phyloP scores from a whole-genome alignment of 2,329 filamentous ascomycete species.

The Bipolaris cookei region DNA sequence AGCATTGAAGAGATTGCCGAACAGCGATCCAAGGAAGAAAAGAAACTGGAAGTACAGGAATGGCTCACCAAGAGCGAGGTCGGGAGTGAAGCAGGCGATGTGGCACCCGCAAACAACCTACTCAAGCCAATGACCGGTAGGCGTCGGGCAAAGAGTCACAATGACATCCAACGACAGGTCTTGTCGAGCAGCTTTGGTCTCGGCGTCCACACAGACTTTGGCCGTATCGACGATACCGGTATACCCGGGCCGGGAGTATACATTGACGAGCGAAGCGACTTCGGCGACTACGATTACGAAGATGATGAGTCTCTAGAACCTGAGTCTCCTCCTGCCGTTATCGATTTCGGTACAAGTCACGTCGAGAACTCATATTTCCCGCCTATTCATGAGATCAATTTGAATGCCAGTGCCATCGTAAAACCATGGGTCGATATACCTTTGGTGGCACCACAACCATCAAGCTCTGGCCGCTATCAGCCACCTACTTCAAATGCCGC shows the following conservation, averaged over 20 bases:
- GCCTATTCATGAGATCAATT: slow-evolving; percentile 26
- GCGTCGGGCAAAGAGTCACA: slow-evolving; percentile 57
- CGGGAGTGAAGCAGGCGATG: slow-evolving; percentile 56
- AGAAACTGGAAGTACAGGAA: slow-evolving; percentile 59
- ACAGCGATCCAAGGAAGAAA: slow-evolving; percentile 56
- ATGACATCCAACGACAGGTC: slow-evolving; percentile 43
- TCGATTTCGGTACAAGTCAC: slow-evolving; percentile 36
- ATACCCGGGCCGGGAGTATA: slow-evolving; percentile 60
- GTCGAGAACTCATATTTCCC: slow-evolving; percentile 44
- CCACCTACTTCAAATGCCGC: slow-evolving; percentile 62
- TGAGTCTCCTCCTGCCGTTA: slow-evolving; percentile 46
- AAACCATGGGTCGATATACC: slow-evolving; percentile 59
- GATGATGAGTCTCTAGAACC: slow-evolving; percentile 41
- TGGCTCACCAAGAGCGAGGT: slow-evolving; percentile 59
- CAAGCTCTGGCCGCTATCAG: slow-evolving; percentile 51
- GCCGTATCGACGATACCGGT: slow-evolving; percentile 45
- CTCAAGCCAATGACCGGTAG: slow-evolving; percentile 42
- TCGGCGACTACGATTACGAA: slow-evolving; percentile 45
- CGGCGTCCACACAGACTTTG: slow-evolving; percentile 41
- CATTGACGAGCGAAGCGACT: slow-evolving; percentile 49
- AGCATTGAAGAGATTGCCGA: slow-evolving; percentile 60
- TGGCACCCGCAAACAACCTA: slow-evolving; percentile 36
- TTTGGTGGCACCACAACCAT: slow-evolving; percentile 32
- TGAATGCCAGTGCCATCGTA: slow-evolving; percentile 32
- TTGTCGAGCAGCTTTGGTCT: slow-evolving; percentile 36